phyloP scores from a whole-genome alignment of 805 yeast species.

The Saturnispora besseyi region DNA sequence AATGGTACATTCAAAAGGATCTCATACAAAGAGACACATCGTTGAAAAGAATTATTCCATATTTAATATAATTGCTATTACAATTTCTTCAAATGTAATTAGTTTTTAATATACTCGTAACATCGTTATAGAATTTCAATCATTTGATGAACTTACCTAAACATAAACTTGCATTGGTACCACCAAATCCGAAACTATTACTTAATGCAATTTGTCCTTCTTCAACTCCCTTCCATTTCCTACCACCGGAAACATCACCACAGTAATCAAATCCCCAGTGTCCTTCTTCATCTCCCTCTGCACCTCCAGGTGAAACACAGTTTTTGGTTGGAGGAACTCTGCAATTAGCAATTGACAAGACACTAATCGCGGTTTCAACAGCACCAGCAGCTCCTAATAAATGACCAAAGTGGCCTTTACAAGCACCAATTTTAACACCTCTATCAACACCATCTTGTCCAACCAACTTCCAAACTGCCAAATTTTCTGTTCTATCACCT shows the following conservation, averaged over 20 bases:
- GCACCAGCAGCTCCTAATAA: conserved; percentile 94
- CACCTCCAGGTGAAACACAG: conserved; percentile 44
- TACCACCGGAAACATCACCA: conserved; percentile 25
- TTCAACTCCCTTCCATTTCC: conserved; percentile 28
- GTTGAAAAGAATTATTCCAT: conserved; percentile 22
- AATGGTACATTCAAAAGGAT: conserved; percentile 1
- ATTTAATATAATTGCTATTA: conserved; percentile 12
- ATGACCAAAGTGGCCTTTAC: conserved; percentile 92
- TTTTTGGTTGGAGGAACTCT: conserved; percentile 77
- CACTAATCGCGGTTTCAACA: conserved; percentile 77
- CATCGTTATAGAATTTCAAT: background rate
- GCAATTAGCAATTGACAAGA: conserved; percentile 50
- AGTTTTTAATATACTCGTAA: background rate
- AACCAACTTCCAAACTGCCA: conserved; percentile 57
- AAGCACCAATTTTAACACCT: conserved; percentile 55
- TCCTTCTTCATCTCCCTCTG: conserved; percentile 32
- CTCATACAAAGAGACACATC: background rate
- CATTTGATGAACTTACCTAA: conserved; percentile 29
- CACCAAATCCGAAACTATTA: conserved; percentile 97
- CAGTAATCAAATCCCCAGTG: conserved; percentile 51
- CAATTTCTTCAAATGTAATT: too few species aligned
- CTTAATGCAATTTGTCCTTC: conserved; percentile 54
- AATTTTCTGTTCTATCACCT: conserved; percentile 84
- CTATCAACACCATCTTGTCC: conserved; percentile 25
- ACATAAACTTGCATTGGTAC: conserved; percentile 75